Evolutionary conservation across 805 yeast species (phyloP).

Genomic region (Kodamaea neixiangensis): DNA sequence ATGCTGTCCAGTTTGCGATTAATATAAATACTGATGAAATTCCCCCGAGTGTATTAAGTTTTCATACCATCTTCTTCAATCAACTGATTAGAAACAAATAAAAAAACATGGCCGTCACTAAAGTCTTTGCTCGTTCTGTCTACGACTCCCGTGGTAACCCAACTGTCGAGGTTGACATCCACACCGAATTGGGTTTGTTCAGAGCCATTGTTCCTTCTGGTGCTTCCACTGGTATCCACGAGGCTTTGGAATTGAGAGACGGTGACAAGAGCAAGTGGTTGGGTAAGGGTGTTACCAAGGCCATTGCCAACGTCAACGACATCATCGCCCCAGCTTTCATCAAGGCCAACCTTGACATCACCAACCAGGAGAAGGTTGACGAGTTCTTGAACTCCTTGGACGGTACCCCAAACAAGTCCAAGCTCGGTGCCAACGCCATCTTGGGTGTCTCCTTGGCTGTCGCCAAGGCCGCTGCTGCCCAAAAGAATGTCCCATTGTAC

Average conservation of each 20-base stretch:
- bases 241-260: slow-evolving; percentile 98
- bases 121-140: slow-evolving; percentile 92
- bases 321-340: slow-evolving; percentile 92
- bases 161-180: slow-evolving; percentile 96
- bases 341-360: slow-evolving; percentile 78
- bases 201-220: slow-evolving; percentile 99
- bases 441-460: slow-evolving; percentile 97
- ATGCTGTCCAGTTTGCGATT: not conserved
- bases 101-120: slow-evolving; percentile 73
- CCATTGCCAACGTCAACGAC: slow-evolving; percentile 93
- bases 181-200: slow-evolving; percentile 91
- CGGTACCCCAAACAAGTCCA: slow-evolving; percentile 96
- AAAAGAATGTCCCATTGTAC: slow-evolving; percentile 91
- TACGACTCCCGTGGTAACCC: slow-evolving; percentile 99
- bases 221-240: slow-evolving; percentile 99
- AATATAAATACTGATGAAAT: slow-evolving; percentile 2
- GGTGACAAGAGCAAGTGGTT: slow-evolving; percentile 97
- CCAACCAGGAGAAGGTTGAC: slow-evolving; percentile 84
- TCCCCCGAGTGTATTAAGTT: slow-evolving; percentile 1
- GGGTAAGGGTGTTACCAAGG: slow-evolving; percentile 98
- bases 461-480: slow-evolving; percentile 98
- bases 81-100: slow-evolving; percentile 8
- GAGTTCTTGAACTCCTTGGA: slow-evolving; percentile 83
- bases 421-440: slow-evolving; percentile 98
- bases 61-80: slow-evolving; percentile 2